Evolutionary conservation across 2,329 filamentous ascomycete species (phyloP), one percentile per base, ranked within the genome.

Genomic region (Pseudocercospora cruenta): DNA sequence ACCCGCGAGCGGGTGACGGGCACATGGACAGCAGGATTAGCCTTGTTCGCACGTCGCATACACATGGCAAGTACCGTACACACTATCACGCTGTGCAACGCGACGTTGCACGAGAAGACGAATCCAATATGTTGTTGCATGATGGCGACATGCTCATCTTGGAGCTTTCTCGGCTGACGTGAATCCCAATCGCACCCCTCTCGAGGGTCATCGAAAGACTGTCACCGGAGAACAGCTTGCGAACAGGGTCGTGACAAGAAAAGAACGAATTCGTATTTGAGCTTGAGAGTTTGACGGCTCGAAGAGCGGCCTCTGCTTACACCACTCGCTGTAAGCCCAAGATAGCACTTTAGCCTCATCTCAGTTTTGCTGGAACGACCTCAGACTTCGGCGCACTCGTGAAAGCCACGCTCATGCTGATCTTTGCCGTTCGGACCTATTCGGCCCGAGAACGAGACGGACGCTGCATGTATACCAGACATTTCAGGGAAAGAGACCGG

Each of bases 21-120:
- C 57, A 60, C 62, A 43, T 55, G 33, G 63, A 57, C 49, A 7
- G 26, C 53, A 62, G 59, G 47, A 31, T 51, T 10, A n/a, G 19
- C 26, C 19, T 39, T 66, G 59, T 55, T 55, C 54, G 31, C 47
- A 63, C 36, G 64, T 66, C 58, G 45, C 55, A 66, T 33, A 51
- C 36, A 63, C 24, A 66, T 66, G 45, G 60, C 47, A 58, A 59
- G 33, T 14, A 57, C 63, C 59, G 55, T 36, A 22, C 21, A 51
- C 47, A 24, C 21, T 6, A 16, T 12, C 47, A 19, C n/a, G 45
- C 22, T 49, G 45, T 22, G 9, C 45, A 22, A 49, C n/a, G 45
- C 45, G 19, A 49, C 22, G 45, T 49, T 49, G 45, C 45, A 22
- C 19, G n/a, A 10, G 19, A 21, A 24, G 45, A 21, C 45, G 45